Evolutionary conservation across 164 flowering plant genomes (phyloP), one percentile per base, ranked within the genome.

Genomic region (Berberis thunbergii): DNA sequence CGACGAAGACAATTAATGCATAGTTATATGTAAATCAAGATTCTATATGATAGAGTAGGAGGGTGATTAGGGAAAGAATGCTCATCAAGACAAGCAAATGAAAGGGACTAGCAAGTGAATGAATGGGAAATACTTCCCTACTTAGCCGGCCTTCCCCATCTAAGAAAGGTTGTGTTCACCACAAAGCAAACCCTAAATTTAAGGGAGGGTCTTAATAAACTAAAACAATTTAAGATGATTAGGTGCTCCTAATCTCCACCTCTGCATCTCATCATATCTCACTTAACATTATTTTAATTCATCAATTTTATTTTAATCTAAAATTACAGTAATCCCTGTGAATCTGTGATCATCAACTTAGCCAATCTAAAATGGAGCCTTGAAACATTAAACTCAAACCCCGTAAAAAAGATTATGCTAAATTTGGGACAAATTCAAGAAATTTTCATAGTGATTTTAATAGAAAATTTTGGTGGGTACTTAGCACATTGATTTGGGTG

Each of bases 161-260:
- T 62, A 49, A 58, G 45, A 42, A 11, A 42, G 57, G 6, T 26
- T 54, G 57, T 54, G 43, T 44, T 46, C 70, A 45, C 46, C 60
- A 54, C 45, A 60, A 57, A 57, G 60, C 68, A 49, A 59, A 58
- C 68, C 62, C 62, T 49, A 42, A 13, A 49, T 43, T 44, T 38
- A 7, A 54, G 48, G 60, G 60, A 58, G 49, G 62, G 26, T 26
- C 41, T 66, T 49, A 41, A 58, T 1, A 9, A n/a, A 0, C 13
- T 43, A 54, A 59, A 38, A 3, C 55, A 44, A 0, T 39, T 45
- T 41, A 55, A 42, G 40, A 60, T 42, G 42, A 64, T 64, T 54
- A 54, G 43, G 60, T 55, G 39, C 53, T 64, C 41, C 60, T 44
- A 45, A 26, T 56, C 60, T 45, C 45, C 46, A 42, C 65, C 43